phyloP scores from a whole-genome alignment of 257 asterid genomes.

The Lycium barbarum region DNA sequence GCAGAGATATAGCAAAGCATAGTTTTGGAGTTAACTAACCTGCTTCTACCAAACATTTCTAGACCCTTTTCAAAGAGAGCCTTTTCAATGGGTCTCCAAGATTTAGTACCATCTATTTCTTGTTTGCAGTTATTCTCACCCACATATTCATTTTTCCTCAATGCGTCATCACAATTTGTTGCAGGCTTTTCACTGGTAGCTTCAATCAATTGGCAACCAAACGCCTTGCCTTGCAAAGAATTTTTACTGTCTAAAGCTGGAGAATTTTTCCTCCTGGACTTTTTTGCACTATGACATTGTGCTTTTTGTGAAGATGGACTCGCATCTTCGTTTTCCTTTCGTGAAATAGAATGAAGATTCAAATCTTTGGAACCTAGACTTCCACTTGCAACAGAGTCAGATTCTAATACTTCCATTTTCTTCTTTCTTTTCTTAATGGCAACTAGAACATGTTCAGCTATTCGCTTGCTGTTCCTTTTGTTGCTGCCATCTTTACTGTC shows the following conservation, averaged over 20 bases:
- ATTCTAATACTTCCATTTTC: slow-evolving; percentile 62
- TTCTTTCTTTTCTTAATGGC: slow-evolving; percentile 79
- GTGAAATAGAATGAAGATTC: slow-evolving; percentile 50
- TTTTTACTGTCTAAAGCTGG: slow-evolving; percentile 22
- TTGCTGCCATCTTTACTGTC: slow-evolving; percentile 58
- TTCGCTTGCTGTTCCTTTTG: slow-evolving; percentile 87
- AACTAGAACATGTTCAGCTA: slow-evolving; percentile 77
- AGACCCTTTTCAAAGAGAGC: slow-evolving; percentile 92
- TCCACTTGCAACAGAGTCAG: slow-evolving; percentile 62
- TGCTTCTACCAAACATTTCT: slow-evolving; percentile 85
- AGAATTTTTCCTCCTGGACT: slow-evolving; percentile 64
- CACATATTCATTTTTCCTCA: slow-evolving; percentile 55
- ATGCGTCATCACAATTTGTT: slow-evolving; percentile 49
- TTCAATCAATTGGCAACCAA: slow-evolving; percentile 39
- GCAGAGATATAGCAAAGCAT: slow-evolving; percentile 31
- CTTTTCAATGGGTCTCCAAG: slow-evolving; percentile 92
- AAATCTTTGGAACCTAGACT: slow-evolving; percentile 54
- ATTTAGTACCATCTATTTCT: slow-evolving; percentile 55
- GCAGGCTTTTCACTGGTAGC: slow-evolving; percentile 33
- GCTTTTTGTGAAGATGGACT: slow-evolving; percentile 47
- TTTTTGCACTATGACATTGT: slow-evolving; percentile 61
- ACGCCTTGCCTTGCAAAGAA: slow-evolving; percentile 45
- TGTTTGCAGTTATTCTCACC: slow-evolving; percentile 57
- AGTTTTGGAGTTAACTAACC: slow-evolving; percentile 56
- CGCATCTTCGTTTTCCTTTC: slow-evolving; percentile 41